These are phyloP conservation scores for Nitzschia sp. DNA, from an alignment of 108 stramenopile species.

Conservation along the genomic window DNA sequence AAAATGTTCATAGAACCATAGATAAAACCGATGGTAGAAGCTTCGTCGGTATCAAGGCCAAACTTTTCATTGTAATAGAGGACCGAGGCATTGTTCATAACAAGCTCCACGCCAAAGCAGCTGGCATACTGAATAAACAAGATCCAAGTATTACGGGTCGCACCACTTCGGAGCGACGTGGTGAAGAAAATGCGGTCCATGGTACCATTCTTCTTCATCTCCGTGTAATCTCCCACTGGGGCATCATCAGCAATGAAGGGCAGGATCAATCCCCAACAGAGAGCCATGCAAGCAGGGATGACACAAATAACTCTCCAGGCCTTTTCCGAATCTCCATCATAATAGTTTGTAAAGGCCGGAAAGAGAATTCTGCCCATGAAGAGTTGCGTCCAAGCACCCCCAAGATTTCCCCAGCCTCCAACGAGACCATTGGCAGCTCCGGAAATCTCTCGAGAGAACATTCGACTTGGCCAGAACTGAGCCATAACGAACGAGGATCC, in stretches of 20 bases:
- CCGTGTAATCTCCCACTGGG: slow-evolving; percentile 69
- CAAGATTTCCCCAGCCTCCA: slow-evolving; percentile 83
- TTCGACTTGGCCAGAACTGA: slow-evolving; percentile 71
- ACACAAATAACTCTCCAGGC: slow-evolving; percentile 72
- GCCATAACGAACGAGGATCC: slow-evolving; percentile 75
- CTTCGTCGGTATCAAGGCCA: slow-evolving; percentile 39
- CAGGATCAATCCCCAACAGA: slow-evolving; percentile 39
- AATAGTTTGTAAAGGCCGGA: slow-evolving; percentile 42
- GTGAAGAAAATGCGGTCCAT: slow-evolving; percentile 49
- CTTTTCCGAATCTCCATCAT: slow-evolving; percentile 38
- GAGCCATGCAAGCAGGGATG: slow-evolving; percentile 60
- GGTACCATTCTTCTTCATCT: slow-evolving; percentile 51
- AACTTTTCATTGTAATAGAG: slow-evolving; percentile 56
- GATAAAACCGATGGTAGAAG: slow-evolving; percentile 51
- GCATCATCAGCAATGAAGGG: slow-evolving; percentile 57
- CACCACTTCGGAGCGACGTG: slow-evolving; percentile 46
- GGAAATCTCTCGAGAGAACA: slow-evolving; percentile 63
- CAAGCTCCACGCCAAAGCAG: slow-evolving; percentile 80
- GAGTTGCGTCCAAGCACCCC: slow-evolving; percentile 59
- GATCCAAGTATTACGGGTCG: slow-evolving; percentile 70
- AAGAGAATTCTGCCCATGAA: slow-evolving; percentile 57
- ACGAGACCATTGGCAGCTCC: slow-evolving; percentile 75
- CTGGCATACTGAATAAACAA: slow-evolving; percentile 71
- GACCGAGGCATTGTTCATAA: slow-evolving; percentile 70
- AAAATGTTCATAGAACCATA: slow-evolving; percentile 73